Percentiles rank a stretch among this genome's conserved stretches.
Evolutionary conservation across 2,329 filamentous ascomycete genomes (phyloP).

Genomic region (Ceratocystiopsis brevicomis): DNA sequence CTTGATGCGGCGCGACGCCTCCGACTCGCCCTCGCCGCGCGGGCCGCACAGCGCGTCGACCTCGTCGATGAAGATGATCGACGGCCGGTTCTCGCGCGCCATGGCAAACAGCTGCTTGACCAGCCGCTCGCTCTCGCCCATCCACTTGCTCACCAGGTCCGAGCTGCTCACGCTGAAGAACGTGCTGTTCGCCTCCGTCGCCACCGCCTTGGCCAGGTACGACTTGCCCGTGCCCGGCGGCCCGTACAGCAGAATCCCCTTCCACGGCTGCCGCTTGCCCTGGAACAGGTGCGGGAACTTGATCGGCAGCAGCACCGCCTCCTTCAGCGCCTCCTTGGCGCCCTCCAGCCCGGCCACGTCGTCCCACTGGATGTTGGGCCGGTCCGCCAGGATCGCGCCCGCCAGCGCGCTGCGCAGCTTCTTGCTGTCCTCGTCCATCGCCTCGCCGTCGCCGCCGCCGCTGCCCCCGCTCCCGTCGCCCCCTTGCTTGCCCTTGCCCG

Average conservation of each 20-base stretch:
- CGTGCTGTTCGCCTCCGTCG: constrained; percentile 94
- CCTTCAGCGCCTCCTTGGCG: constrained; percentile 92
- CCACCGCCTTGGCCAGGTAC: constrained; percentile 91
- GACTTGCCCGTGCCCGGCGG: constrained; percentile 95
- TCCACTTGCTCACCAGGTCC: constrained; percentile 97
- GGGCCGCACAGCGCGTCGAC: constrained; percentile 86
- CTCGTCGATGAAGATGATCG: constrained; percentile 43
- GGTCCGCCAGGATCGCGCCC: constrained; percentile 83
- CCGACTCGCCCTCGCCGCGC: constrained; percentile 83
- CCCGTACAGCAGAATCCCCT: constrained; percentile 88
- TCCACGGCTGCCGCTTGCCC: constrained; percentile 94
- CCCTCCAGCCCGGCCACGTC: constrained; percentile 88
- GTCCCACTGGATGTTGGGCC: constrained; percentile 94
- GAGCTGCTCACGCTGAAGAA: constrained; percentile 98
- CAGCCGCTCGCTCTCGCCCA: constrained; percentile 97
- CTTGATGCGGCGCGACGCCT: constrained; percentile 94
- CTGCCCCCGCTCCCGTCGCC: constrained; percentile 32
- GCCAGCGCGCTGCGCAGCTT: constrained; percentile 82
- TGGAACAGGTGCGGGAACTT: constrained; percentile 95
- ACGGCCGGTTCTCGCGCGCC: constrained; percentile 93
- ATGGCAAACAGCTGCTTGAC: constrained; percentile 96
- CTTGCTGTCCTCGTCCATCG: constrained; percentile 75
- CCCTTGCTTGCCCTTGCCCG: constrained; percentile 37
- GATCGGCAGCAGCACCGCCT: constrained; percentile 92
- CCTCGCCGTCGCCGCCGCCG: constrained; percentile 48